Base-by-base conservation (phyloP, 2,329 filamentous ascomycete genomes). In the Cytospora leucostoma region DNA sequence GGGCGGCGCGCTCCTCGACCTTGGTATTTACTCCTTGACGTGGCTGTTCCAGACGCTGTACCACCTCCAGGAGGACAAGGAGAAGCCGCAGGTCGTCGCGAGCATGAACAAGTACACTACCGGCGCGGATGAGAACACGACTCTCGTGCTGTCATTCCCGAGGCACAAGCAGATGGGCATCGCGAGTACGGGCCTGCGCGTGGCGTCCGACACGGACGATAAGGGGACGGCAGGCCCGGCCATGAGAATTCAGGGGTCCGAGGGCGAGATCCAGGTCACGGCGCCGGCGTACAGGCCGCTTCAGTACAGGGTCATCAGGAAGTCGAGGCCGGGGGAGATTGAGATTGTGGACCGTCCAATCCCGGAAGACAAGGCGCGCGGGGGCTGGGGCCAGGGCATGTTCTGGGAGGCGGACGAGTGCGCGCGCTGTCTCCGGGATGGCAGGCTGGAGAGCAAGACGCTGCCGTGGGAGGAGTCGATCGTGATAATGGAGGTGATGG, bases 1-100 rank as follows among this genome's bases (percentile, higher is more conserved):
- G 0, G 93, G 93, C 35, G 93, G 93, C 59, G 89, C 88, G 2
- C 79, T 96, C 61, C 83, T 97, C 57, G 93, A 97, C 75, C 80
- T 97, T 63, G 93, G 93, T 66, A 90, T 97, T 75, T 97, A 97
- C 79, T 86, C 91, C 54, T 78, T 97, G 66, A 96, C 92, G 37
- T 97, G 93, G 93, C 84, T 95, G 56, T 96, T 94, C 82, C 92
- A 96, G 77, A 89, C 89, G 52, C 83, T 96, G 34, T 96, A 96
- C 77, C 91, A 93, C 74, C 86, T 90, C 3, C 89, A 93, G 71
- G 82, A 88, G 2, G 81, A 87, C 68, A 82, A 84, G 32, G 84
- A 91, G 74, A 72, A 83, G 1, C 93, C 93, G 6, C 82, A 79
- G 52, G 87, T 95, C 4, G 78, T 87, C 11, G 84, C 88, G 0